Evolutionary conservation across 139 green algal species (phyloP).

Genomic region (Pleodorina starrii): DNA sequence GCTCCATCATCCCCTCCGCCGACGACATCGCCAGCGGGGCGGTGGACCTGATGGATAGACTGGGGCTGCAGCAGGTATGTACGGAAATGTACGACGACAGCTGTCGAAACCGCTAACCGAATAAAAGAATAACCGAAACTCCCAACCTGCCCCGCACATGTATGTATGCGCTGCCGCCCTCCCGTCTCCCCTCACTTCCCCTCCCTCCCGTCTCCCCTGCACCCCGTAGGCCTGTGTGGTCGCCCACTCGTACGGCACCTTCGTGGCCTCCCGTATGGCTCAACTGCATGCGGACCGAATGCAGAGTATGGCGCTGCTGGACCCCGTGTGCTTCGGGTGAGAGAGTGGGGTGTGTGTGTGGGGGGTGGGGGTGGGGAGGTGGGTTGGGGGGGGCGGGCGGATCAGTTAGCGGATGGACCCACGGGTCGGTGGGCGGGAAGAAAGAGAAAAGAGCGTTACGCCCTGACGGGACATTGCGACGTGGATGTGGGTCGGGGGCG

Average conservation of each 20-base stretch:
- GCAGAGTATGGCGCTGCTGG: constrained; percentile 67
- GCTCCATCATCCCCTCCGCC: constrained; percentile 48
- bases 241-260: constrained; percentile 72
- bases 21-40: constrained; percentile 43
- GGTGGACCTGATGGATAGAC: constrained; percentile 9
- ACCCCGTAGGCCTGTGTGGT: constrained; percentile 50
- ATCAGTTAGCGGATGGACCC: background rate
- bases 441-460: too few species aligned
- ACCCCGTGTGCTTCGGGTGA: constrained; percentile 67
- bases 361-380: background rate
- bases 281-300: constrained; percentile 56
- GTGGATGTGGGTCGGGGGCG: too few species aligned
- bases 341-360: background rate
- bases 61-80: constrained; percentile 37
- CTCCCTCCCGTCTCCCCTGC: background rate
- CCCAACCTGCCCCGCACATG: too few species aligned
- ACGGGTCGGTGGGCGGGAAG: background rate
- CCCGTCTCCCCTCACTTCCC: too few species aligned
- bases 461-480: too few species aligned
- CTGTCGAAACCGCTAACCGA: too few species aligned
- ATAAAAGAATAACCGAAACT: too few species aligned
- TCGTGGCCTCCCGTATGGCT: constrained; percentile 66
- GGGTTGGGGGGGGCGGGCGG: background rate
- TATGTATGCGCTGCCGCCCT: too few species aligned
- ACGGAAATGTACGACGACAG: too few species aligned